Evolutionary conservation across 1,284 basidiomycete species (phyloP), one percentile per base, ranked within the genome.

Genomic region (Malassezia nana): DNA sequence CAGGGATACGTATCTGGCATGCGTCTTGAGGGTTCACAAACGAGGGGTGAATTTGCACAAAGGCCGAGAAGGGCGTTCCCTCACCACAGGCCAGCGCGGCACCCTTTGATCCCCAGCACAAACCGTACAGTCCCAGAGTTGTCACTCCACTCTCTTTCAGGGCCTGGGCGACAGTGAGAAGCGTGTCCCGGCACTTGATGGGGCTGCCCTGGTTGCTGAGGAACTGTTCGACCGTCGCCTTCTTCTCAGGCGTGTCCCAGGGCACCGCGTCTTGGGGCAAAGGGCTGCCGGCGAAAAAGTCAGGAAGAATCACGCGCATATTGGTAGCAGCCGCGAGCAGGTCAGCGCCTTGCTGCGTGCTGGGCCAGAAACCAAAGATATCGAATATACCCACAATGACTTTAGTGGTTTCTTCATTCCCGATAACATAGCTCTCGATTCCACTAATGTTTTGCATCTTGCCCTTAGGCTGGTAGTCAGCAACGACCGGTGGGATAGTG

Each of bases 361-460:
- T 77, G 25, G 77, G 74, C 49, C 63, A 64, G 62, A 61, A 81
- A 77, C 82, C 82, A 62, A 84, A 83, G 61, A 83, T 82, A 64
- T 84, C 82, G 61, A 78, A 83, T 33, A 83, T 78, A 53, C 78
- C 80, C 41, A 84, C 75, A 41, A 83, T 76, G 6, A 81, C 81
- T 49, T 78, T 77, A 32, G 78, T 74, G 46, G 77, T 77, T 16
- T 70, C 74, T 55, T 76, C 75, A 7, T 79, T 78, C 0, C 64
- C 62, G n/a, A 58, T 52, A 35, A 53, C 53, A 56, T 66, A 67
- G 55, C 55, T 40, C 25, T 62, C 52, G 12, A 66, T 42, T 15
- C 60, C 63, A 24, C 53, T 54, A 29, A 63, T 33, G 44, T 57
- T 52, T 45, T 56, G 52, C 54, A 65, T 77, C 4, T 12, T 52